Conservation (phyloP, 208 protist species). For the Trypanosomatidae sp. region DNA sequence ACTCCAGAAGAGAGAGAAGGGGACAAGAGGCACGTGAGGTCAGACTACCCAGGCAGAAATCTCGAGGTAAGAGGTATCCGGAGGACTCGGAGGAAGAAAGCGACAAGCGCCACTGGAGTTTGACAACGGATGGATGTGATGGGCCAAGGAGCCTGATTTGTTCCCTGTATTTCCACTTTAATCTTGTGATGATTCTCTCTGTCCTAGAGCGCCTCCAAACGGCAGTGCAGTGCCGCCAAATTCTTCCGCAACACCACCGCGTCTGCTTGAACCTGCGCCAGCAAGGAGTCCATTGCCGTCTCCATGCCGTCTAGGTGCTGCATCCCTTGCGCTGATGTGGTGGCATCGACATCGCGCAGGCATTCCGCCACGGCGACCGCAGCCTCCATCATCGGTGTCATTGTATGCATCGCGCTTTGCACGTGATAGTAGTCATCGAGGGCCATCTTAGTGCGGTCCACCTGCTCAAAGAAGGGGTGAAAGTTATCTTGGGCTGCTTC, state of each 20-base stretch:
- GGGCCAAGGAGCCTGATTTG: not conserved
- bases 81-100: not conserved
- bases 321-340: constrained; percentile 1
- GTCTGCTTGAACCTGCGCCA: not conserved
- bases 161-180: not conserved
- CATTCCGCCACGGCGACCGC: constrained; percentile 8
- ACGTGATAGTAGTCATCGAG: constrained; percentile 3
- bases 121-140: not conserved
- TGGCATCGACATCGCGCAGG: constrained; percentile 9
- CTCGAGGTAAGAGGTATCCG: not conserved
- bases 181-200: not conserved
- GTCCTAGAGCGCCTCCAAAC: not conserved
- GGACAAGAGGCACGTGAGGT: not conserved
- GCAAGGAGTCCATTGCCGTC: not conserved
- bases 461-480: constrained; percentile 1
- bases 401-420: not conserved
- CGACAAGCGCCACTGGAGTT: not conserved
- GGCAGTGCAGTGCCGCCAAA: constrained; percentile 1
- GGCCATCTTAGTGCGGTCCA: not conserved
- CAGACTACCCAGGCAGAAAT: not conserved
- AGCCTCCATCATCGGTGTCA: constrained; percentile 19
- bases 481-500: not conserved
- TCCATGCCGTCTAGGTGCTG: constrained; percentile 9
- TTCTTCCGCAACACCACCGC: not conserved
- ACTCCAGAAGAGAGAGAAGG: not conserved